Conservation (phyloP, 345 rosid species). For the Hibiscus tridactylites region DNA sequence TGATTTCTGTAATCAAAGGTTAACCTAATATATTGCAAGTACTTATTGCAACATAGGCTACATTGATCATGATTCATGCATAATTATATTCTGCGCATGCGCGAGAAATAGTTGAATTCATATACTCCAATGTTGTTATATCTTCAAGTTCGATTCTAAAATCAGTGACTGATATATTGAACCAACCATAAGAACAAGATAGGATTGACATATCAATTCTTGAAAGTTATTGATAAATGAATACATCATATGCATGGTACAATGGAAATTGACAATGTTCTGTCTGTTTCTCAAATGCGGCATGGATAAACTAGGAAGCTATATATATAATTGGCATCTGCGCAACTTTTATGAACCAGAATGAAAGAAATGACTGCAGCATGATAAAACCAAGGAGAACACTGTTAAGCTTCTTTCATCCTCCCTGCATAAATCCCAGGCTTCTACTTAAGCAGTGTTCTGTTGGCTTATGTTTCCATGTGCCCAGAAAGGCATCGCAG, state of each 20-base stretch:
- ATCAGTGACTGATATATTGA: background rate
- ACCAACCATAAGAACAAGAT: background rate
- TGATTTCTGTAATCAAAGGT: background rate
- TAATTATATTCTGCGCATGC: no score
- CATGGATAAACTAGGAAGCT: constrained; percentile 4
- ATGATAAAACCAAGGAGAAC: constrained; percentile 7
- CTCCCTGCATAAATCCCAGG: constrained; percentile 14
- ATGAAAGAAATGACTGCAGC: constrained; percentile 8
- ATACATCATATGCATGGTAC: constrained; percentile 15
- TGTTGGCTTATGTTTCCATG: constrained; percentile 26
- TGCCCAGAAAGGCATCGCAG: constrained; percentile 66
- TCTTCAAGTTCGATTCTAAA: background rate
- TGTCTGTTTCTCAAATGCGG: constrained; percentile 10
- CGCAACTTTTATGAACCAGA: background rate
- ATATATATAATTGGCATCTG: constrained; percentile 19
- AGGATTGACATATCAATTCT: constrained; percentile 1
- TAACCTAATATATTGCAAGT: no score
- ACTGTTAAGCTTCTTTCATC: constrained; percentile 6
- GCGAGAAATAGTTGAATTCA: no score
- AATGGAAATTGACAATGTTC: constrained; percentile 1
- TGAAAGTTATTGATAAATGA: constrained; percentile 9
- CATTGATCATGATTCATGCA: no score
- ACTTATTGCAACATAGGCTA: no score
- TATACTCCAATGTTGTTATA: background rate
- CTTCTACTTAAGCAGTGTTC: constrained; percentile 32